Evolutionary conservation across 163 green algal species (phyloP).

Genomic region (Scenedesmus sp.): DNA sequence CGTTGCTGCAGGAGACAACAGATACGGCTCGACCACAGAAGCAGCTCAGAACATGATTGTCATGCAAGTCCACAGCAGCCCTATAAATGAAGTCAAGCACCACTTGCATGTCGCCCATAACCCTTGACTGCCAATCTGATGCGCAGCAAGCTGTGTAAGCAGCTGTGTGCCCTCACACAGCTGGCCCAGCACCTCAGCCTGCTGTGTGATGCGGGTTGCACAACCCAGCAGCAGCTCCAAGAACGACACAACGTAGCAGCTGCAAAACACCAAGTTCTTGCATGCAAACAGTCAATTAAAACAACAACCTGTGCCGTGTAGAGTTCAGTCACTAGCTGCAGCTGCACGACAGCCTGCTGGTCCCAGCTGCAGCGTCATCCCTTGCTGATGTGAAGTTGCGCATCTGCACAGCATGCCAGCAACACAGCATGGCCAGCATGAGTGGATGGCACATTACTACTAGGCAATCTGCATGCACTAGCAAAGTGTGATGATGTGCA

Average conservation of each 20-base stretch:
- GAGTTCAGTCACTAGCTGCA: not conserved
- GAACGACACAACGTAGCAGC: not conserved
- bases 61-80: not conserved
- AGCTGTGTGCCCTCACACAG: not conserved
- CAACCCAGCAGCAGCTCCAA: not conserved
- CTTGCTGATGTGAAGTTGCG: not conserved
- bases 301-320: not conserved
- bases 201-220: not conserved
- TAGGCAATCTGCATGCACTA: not conserved
- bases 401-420: constrained; percentile 7
- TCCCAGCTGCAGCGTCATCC: not conserved
- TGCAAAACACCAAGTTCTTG: not conserved
- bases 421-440: constrained; percentile 9
- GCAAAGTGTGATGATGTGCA: not conserved
- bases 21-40: not conserved
- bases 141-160: not conserved
- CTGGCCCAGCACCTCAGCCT: not conserved
- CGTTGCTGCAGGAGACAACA: not conserved
- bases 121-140: not conserved
- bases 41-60: not conserved
- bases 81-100: no score
- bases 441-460: not conserved
- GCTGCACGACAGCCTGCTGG: not conserved
- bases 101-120: not conserved
- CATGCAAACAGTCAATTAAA: not conserved